phyloP scores from a whole-genome alignment of 1,284 basidiomycete genomes.

The Heterobasidion parviporum region DNA sequence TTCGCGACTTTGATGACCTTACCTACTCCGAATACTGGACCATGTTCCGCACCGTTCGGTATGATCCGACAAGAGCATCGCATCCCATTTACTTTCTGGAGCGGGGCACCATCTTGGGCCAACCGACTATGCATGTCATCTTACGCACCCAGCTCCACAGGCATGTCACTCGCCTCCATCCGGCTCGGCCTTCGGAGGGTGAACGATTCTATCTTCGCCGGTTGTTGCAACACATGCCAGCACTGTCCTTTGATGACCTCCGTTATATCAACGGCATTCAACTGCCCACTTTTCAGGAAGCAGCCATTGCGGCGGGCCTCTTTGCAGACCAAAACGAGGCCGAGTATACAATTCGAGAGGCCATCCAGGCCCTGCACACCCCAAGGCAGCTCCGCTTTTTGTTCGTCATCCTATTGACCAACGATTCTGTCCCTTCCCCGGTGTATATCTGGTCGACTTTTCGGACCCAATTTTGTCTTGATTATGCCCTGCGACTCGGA shows the following conservation, averaged over 20 bases:
- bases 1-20: conserved; percentile 11
- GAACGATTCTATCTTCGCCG: conserved; percentile 25
- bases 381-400: conserved; percentile 15
- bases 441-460: conserved; percentile 11
- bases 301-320: conserved; percentile 19
- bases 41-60: conserved; percentile 13
- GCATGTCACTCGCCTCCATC: conserved; percentile 20
- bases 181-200: conserved; percentile 20
- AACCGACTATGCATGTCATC: conserved; percentile 16
- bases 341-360: conserved; percentile 14
- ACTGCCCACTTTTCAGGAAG: conserved; percentile 19
- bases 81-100: conserved; percentile 9
- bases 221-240: conserved; percentile 16
- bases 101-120: neutral
- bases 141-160: conserved; percentile 4
- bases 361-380: conserved; percentile 8
- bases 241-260: conserved; percentile 16
- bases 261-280: conserved; percentile 15
- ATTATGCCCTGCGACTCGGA: conserved; percentile 3
- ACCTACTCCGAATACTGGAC: conserved; percentile 18
- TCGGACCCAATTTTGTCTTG: neutral
- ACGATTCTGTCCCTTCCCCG: conserved; percentile 12
- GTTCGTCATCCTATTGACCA: conserved; percentile 14
- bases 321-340: conserved; percentile 19
- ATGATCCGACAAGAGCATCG: neutral